These are phyloP conservation scores for Dipodascopsis uninucleata DNA, from an alignment of 805 yeast species.

Conservation along the genomic window DNA sequence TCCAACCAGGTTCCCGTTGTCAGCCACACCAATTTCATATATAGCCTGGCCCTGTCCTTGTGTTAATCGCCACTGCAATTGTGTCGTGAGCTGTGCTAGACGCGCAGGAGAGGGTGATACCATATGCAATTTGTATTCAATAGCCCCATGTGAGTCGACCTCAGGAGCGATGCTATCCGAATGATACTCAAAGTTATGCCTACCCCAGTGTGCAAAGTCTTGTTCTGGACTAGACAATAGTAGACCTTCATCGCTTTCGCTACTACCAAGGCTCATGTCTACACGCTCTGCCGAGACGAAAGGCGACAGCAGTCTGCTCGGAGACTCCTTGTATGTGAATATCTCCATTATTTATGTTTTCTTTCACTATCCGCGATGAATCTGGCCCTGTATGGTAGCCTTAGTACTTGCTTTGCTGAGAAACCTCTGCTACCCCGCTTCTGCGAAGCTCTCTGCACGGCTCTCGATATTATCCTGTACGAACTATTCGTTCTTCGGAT, in stretches of 20 bases:
- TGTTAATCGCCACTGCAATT: conserved; percentile 26
- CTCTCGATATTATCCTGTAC: no score
- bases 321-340: conserved; percentile 21
- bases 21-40: conserved; percentile 26
- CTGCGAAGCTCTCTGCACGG: no score
- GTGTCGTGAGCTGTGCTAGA: conserved; percentile 27
- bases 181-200: background rate
- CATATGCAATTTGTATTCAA: conserved; percentile 27
- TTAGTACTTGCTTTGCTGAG: no score
- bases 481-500: no score
- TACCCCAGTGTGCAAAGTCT: background rate
- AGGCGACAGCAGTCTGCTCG: conserved; percentile 17
- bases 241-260: no score
- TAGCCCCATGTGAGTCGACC: conserved; percentile 26
- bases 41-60: conserved; percentile 28
- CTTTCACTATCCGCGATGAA: no score
- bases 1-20: conserved; percentile 24
- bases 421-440: no score
- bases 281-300: conserved; percentile 4
- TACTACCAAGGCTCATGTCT: no score
- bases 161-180: conserved; percentile 13
- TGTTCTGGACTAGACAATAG: no score
- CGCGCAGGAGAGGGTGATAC: conserved; percentile 20
- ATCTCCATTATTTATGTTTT: no score
- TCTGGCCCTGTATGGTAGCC: no score